A percentile compares a stretch with the other conserved stretches of the same genome.
phyloP scores from a whole-genome alignment of 495 filamentous ascomycete genomes.

The Daldinia loculata region DNA sequence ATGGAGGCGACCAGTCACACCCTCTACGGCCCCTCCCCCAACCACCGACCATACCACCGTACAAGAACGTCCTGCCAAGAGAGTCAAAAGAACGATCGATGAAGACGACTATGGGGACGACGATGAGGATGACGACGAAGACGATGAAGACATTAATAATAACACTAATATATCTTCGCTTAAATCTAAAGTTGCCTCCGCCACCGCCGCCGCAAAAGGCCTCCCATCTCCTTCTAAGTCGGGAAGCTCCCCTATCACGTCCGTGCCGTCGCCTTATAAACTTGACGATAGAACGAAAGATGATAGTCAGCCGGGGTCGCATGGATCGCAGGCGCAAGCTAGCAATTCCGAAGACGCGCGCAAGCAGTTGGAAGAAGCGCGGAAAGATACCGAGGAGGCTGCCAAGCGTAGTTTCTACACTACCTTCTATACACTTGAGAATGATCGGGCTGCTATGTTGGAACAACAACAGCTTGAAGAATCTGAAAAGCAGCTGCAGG shows the following conservation, averaged over 20 bases:
- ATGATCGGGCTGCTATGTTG: slow-evolving; percentile 93
- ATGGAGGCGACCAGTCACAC: slow-evolving; percentile 48
- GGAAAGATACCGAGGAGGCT: slow-evolving; percentile 90
- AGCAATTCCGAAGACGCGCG: slow-evolving; percentile 84
- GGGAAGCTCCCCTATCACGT: slow-evolving; percentile 64
- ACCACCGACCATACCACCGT: slow-evolving; percentile 58
- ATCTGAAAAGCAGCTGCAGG: slow-evolving; percentile 93
- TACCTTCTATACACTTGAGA: slow-evolving; percentile 92
- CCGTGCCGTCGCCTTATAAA: slow-evolving; percentile 61
- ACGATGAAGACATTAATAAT: slow-evolving; percentile 59
- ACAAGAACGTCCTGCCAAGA: slow-evolving; percentile 58
- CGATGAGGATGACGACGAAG: slow-evolving; percentile 76
- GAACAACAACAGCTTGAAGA: slow-evolving; percentile 98
- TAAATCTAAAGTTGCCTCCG: slow-evolving; percentile 67
- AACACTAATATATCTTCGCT: slow-evolving; percentile 59
- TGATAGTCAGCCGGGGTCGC: slow-evolving; percentile 42
- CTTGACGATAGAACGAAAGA: slow-evolving; percentile 58
- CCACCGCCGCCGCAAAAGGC: slow-evolving; percentile 50
- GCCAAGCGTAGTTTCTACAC: slow-evolving; percentile 90
- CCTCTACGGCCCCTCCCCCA: slow-evolving; percentile 50
- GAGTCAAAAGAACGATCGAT: slow-evolving; percentile 66
- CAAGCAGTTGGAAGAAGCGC: slow-evolving; percentile 92
- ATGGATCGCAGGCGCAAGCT: slow-evolving; percentile 58
- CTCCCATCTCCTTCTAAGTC: slow-evolving; percentile 66
- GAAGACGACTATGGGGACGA: slow-evolving; percentile 87